Evolutionary conservation across 2,329 filamentous ascomycete genomes (phyloP).

Genomic region (Microdochium trichocladiopsis): DNA sequence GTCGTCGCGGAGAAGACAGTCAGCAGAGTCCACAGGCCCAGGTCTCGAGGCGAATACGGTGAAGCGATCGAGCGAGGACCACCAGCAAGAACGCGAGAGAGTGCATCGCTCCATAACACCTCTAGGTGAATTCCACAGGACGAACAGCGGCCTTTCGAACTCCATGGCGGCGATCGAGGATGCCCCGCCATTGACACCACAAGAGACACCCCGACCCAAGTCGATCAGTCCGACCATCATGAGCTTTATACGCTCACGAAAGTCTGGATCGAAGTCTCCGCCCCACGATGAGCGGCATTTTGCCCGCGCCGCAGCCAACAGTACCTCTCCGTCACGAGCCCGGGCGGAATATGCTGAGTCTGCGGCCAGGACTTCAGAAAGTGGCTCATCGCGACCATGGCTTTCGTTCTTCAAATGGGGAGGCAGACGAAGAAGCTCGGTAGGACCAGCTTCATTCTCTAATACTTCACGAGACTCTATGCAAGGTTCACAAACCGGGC

Average conservation of each 20-base stretch:
- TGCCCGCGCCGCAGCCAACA: slow-evolving; percentile 19
- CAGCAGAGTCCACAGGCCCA: neutral
- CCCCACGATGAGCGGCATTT: slow-evolving; percentile 29
- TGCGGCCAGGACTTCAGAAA: slow-evolving; percentile 47
- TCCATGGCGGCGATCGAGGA: slow-evolving; percentile 6
- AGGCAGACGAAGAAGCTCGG: slow-evolving; percentile 46
- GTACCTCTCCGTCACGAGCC: slow-evolving; percentile 13
- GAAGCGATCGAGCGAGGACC: slow-evolving; percentile 9
- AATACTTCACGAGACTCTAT: slow-evolving; percentile 91
- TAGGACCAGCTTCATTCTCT: slow-evolving; percentile 71
- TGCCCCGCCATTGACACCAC: slow-evolving; percentile 5
- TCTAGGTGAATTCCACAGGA: slow-evolving; percentile 42
- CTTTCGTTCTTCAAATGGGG: slow-evolving; percentile 70
- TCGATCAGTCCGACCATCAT: slow-evolving; percentile 25
- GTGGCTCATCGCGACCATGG: slow-evolving; percentile 50
- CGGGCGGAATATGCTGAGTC: slow-evolving; percentile 41
- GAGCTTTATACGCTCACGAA: slow-evolving; percentile 35
- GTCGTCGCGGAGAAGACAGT: neutral
- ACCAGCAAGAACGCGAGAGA: slow-evolving; percentile 9
- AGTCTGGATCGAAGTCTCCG: slow-evolving; percentile 43
- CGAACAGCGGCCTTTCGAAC: slow-evolving; percentile 34
- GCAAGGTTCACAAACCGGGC: slow-evolving; percentile 30
- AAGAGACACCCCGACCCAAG: slow-evolving; percentile 6
- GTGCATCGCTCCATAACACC: slow-evolving; percentile 15
- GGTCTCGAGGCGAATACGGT: slow-evolving; percentile 5